Percentiles rank a stretch among this genome's conserved stretches.
Conservation (phyloP, 2,329 filamentous ascomycete species). For the Chaetomiaceae sp. region DNA sequence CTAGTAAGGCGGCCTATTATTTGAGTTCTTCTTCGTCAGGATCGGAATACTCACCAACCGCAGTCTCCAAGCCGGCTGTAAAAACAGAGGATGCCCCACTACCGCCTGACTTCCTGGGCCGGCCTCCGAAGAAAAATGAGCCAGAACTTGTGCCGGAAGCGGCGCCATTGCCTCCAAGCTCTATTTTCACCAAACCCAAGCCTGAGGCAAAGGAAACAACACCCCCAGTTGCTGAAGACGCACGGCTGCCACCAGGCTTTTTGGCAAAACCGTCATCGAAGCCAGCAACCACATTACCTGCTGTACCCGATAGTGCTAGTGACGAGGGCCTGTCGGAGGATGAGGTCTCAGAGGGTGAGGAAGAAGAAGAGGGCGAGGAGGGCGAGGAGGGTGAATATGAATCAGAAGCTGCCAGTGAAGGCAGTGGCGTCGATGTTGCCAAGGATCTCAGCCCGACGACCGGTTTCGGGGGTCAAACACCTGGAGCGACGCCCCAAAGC, state of each 20-base stretch:
- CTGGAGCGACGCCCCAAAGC: slow-evolving; percentile 53
- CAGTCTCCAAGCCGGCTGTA: slow-evolving; percentile 26
- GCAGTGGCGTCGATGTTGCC: slow-evolving; percentile 61
- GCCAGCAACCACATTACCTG: slow-evolving; percentile 28
- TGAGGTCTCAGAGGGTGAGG: slow-evolving; percentile 30
- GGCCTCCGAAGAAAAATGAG: slow-evolving; percentile 15
- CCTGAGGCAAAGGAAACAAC: slow-evolving; percentile 19
- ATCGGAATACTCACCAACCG: slow-evolving; percentile 36
- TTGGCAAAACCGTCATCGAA: slow-evolving; percentile 30
- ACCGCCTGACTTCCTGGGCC: slow-evolving; percentile 25
- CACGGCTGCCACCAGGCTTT: slow-evolving; percentile 30
- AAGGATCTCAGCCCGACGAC: slow-evolving; percentile 55
- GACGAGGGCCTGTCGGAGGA: slow-evolving; percentile 37
- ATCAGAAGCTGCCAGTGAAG: slow-evolving; percentile 46
- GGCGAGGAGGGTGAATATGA: slow-evolving; percentile 45
- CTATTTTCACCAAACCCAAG: slow-evolving; percentile 31
- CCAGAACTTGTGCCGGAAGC: slow-evolving; percentile 17
- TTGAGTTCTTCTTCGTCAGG: slow-evolving; percentile 49
- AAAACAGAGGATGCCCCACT: slow-evolving; percentile 29
- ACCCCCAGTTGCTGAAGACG: slow-evolving; percentile 18
- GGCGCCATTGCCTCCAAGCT: slow-evolving; percentile 35
- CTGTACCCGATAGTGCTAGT: slow-evolving; percentile 34
- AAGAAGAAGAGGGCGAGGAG: slow-evolving; percentile 37
- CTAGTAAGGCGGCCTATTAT: slow-evolving; percentile 48
- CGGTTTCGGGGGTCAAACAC: slow-evolving; percentile 39